phyloP scores from a whole-genome alignment of 2,329 filamentous ascomycete genomes.

The Cladosporium oxysporum region DNA sequence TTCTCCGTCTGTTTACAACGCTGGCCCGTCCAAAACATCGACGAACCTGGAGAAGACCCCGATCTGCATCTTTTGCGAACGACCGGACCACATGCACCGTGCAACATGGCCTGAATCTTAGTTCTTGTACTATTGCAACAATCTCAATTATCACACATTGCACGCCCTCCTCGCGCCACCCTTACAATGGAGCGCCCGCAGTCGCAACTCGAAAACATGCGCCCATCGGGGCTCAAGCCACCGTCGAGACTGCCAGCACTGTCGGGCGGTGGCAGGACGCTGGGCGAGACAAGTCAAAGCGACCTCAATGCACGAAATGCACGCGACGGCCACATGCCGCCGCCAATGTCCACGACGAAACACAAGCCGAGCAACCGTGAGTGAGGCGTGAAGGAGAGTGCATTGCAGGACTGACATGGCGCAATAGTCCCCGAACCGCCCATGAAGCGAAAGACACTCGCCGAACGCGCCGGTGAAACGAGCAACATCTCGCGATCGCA shows the following conservation, averaged over 20 bases:
- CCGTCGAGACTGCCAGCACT: conserved; percentile 34
- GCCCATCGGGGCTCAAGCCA: conserved; percentile 36
- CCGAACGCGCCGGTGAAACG: conserved; percentile 50
- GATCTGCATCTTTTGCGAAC: not conserved
- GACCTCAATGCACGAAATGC: conserved; percentile 53
- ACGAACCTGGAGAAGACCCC: conserved; percentile 1
- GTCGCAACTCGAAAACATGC: conserved; percentile 36
- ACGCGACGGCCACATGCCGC: conserved; percentile 39
- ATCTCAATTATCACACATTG: conserved; percentile 7
- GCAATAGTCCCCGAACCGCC: conserved; percentile 48
- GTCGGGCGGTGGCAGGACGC: conserved; percentile 21
- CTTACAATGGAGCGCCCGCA: conserved; percentile 33
- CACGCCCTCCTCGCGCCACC: not conserved
- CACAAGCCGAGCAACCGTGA: conserved; percentile 55
- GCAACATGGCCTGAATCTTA: conserved; percentile 18
- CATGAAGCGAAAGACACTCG: conserved; percentile 54
- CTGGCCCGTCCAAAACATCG: conserved; percentile 1
- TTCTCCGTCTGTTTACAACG: conserved; percentile 6
- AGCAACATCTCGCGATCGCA: conserved; percentile 36
- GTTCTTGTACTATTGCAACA: conserved; percentile 12
- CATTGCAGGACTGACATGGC: conserved; percentile 27
- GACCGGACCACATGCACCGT: not conserved
- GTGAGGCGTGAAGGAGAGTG: conserved; percentile 22
- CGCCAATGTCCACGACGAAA: conserved; percentile 47
- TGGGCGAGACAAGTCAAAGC: conserved; percentile 37